phyloP scores from a whole-genome alignment of 352 stramenopile species.

The Blastocystis sp. region DNA sequence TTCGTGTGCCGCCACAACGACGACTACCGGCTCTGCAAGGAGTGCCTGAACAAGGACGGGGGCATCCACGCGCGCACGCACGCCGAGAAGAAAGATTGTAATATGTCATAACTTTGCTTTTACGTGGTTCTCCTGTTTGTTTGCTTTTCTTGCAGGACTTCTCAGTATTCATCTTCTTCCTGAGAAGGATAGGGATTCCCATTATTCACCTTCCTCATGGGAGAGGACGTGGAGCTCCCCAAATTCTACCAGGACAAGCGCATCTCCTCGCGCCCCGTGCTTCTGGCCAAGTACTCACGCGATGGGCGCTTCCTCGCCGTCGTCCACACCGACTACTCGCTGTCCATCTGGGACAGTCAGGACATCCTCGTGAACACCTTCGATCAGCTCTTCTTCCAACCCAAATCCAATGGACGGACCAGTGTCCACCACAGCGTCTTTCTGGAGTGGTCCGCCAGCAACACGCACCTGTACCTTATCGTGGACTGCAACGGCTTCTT shows the following conservation, averaged over 20 bases:
- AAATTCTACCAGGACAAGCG: conserved; percentile 16
- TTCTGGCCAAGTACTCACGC: conserved; percentile 12
- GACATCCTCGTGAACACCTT: conserved; percentile 35
- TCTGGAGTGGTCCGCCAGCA: conserved; percentile 20
- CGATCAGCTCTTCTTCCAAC: conserved; percentile 14
- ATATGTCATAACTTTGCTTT: background rate
- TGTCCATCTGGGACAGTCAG: conserved; percentile 26
- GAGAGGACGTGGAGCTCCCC: background rate
- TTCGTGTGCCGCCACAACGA: conserved; percentile 21
- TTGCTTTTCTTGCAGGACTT: background rate
- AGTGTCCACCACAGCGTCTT: background rate
- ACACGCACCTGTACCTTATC: conserved; percentile 24
- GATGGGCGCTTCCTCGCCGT: background rate
- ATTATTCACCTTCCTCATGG: background rate
- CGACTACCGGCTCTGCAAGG: conserved; percentile 55
- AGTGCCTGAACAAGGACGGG: conserved; percentile 50
- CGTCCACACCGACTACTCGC: conserved; percentile 27
- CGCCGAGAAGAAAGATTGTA: background rate
- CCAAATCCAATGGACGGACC: background rate
- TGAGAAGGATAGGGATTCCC: background rate
- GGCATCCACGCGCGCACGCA: conserved; percentile 19
- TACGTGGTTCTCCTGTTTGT: conserved; percentile 7
- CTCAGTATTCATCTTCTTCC: too few species aligned
- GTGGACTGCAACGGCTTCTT: conserved; percentile 35
- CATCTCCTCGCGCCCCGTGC: background rate